These are phyloP conservation scores for Cladophialophora chaetospira DNA, from an alignment of 2,329 filamentous ascomycete genomes.

Conservation along the genomic window DNA sequence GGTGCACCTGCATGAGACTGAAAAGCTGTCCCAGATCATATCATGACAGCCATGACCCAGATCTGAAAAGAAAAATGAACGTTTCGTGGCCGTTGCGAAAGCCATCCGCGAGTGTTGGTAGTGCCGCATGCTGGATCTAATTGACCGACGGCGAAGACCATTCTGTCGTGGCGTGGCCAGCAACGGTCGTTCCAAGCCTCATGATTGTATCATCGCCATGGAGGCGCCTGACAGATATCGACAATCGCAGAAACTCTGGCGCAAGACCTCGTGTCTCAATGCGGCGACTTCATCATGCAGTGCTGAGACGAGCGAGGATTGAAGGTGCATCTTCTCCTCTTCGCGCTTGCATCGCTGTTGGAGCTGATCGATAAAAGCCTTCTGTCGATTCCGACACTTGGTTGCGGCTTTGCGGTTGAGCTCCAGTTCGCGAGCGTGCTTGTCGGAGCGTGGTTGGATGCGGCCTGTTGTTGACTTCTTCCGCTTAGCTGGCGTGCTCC, in stretches of 20 bases:
- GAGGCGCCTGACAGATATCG: neutral
- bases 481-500: conserved; percentile 16
- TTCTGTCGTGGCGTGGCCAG: no score
- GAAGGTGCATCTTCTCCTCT: conserved; percentile 24
- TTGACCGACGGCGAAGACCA: no score
- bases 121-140: no score
- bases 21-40: no score
- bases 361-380: conserved; percentile 24
- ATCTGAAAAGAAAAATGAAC: no score
- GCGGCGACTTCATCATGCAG: conserved; percentile 25
- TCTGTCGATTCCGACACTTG: conserved; percentile 27
- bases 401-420: conserved; percentile 28
- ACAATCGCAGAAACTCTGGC: conserved; percentile 25
- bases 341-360: conserved; percentile 22
- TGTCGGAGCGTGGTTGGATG: conserved; percentile 22
- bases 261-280: conserved; percentile 23
- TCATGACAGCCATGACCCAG: no score
- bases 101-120: no score
- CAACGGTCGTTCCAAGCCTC: no score
- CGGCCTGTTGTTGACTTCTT: conserved; percentile 14
- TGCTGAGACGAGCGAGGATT: conserved; percentile 24
- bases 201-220: neutral
- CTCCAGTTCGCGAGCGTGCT: conserved; percentile 28
- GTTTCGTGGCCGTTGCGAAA: no score
- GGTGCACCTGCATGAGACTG: no score